Evolutionary conservation across 1,139 yeast genomes (phyloP), one percentile per base, ranked within the genome.

Genomic region (Nakaseomyces delphensis): DNA sequence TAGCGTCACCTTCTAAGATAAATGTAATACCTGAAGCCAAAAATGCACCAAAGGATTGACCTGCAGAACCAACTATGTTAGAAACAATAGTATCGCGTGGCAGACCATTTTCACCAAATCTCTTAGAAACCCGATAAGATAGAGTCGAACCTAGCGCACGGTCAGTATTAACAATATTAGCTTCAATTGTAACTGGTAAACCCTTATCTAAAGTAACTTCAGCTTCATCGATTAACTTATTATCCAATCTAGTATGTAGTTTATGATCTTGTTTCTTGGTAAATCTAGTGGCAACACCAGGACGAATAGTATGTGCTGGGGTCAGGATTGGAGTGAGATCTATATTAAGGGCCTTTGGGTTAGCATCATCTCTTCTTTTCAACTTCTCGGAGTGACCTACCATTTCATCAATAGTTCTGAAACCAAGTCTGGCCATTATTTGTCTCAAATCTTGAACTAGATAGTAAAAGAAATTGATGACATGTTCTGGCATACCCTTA

Each of bases 41-140:
- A 73, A 85, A 91, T 1, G 97, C 97, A 70, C 98, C 98, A 63
- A 91, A 89, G 4, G 97, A 87, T 70, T 91, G 98, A 61, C 98
- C 98, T 28, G 98, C 98, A 45, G 93, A 83, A 52, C 98, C 98
- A 59, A 73, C 74, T 47, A 83, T 77, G 60, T 89, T 83, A 43
- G 87, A 96, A 56, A 89, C 96, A 53, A 91, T 83, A 24, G 97
- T 91, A 65, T 91, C 97, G 58, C 85, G 91, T 27, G 98, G 97
- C 59, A 91, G 73, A 33, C 97, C 96, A 52, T 76, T 70, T 59
- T 89, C 96, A 52, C 98, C 98, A 64, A 86, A 91, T 50, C 74
- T 79, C 70, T 89, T 89, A 39, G 96, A 87, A 40, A 91, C 84
- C 61, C 96, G 76, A 71, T 91, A 91, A 10, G 96, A 86, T 56